Conservation (phyloP, 352 stramenopile species). For the Globisporangium cederbergense region DNA sequence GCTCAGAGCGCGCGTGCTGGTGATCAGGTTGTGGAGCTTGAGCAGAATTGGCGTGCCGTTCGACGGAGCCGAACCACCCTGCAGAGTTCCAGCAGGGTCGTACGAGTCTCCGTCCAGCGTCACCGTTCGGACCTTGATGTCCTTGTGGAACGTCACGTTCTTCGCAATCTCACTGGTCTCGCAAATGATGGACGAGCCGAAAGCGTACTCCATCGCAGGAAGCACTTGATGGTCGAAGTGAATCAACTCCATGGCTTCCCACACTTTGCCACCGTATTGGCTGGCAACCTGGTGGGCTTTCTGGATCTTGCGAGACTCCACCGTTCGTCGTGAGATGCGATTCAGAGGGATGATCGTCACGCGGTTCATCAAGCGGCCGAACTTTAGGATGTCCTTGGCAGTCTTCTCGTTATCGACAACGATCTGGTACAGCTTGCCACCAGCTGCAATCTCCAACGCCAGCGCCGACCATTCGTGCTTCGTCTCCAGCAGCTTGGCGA, state of each 20-base stretch:
- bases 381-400: constrained; percentile 97
- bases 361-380: constrained; percentile 93
- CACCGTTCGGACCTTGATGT: constrained; percentile 95
- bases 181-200: constrained; percentile 98
- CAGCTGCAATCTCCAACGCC: constrained; percentile 97
- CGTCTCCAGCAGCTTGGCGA: constrained; percentile 95
- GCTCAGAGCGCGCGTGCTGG: constrained; percentile 56
- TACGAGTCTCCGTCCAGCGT: constrained; percentile 98
- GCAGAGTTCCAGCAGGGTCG: constrained; percentile 96
- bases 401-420: constrained; percentile 99
- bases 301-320: constrained; percentile 73
- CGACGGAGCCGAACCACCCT: constrained; percentile 84
- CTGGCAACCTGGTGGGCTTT: constrained; percentile 83
- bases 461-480: constrained; percentile 92
- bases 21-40: constrained; percentile 80
- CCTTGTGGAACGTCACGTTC: constrained; percentile 81
- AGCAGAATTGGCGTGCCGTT: constrained; percentile 73
- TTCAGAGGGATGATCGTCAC: constrained; percentile 99
- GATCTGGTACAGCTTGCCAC: constrained; percentile 98
- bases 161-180: constrained; percentile 91
- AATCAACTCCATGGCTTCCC: constrained; percentile 95
- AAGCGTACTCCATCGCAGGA: constrained; percentile 97
- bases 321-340: constrained; percentile 89
- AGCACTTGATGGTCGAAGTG: constrained; percentile 95
- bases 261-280: constrained; percentile 88